Conservation (phyloP, 2,329 filamentous ascomycete genomes). For the Alternaria gaisen region DNA sequence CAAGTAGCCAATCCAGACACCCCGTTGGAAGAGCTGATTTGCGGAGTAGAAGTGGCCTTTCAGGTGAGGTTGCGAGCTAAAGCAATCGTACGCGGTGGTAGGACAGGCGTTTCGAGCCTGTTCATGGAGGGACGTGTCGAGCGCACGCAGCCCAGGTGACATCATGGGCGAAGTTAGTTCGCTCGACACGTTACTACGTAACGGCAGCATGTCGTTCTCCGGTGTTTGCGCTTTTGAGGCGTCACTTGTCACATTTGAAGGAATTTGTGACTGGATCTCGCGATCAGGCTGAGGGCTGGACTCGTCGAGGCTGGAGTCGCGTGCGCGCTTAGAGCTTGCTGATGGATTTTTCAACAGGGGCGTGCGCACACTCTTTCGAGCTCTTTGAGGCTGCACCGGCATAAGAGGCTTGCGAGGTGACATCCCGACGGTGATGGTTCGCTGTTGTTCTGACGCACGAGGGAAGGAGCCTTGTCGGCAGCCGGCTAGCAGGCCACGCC, state of each 20-base stretch:
- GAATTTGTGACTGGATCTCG: not conserved
- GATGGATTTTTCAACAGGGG: slow-evolving; percentile 9
- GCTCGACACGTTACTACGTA: not conserved
- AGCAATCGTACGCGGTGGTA: slow-evolving; percentile 15
- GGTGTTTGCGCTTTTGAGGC: not conserved
- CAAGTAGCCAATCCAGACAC: slow-evolving; percentile 37
- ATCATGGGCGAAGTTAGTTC: slow-evolving; percentile 7
- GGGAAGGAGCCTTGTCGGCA: not conserved
- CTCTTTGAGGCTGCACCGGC: not conserved
- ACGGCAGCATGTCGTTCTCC: not conserved
- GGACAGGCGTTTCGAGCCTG: not conserved
- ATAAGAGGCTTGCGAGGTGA: not conserved
- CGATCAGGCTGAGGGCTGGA: not conserved
- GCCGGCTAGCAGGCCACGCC: slow-evolving; percentile 7
- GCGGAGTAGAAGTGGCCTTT: slow-evolving; percentile 25
- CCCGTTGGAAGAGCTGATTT: slow-evolving; percentile 21
- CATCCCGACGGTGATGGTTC: not conserved
- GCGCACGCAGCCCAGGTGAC: not conserved
- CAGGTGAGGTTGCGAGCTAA: slow-evolving; percentile 15
- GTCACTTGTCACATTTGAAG: not conserved
- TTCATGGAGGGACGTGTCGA: not conserved
- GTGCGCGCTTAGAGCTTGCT: not conserved
- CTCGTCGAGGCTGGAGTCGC: not conserved
- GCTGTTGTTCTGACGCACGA: not conserved
- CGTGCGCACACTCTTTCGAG: slow-evolving; percentile 3